These are phyloP conservation scores for Sphagnum tenellum DNA, from an alignment of 225 moss, liverwort and hornwort genomes.

Conservation along the genomic window DNA sequence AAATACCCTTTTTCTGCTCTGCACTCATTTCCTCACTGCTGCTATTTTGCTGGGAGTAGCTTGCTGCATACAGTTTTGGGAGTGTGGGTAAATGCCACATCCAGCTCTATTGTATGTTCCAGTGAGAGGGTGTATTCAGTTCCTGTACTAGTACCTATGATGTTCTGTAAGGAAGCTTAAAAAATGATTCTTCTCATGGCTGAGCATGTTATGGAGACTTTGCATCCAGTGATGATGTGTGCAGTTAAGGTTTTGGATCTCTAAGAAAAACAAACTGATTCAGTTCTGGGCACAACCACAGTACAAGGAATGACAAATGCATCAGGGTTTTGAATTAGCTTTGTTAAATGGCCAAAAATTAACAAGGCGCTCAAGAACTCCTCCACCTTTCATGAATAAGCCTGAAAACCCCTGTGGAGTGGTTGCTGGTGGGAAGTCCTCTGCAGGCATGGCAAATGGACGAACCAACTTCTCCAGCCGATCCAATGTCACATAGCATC, in stretches of 20 bases:
- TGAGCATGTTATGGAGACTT: neutral
- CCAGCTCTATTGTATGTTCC: too few relatives aligned
- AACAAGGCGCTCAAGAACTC: conserved; percentile 98
- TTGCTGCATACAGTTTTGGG: too few relatives aligned
- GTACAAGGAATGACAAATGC: neutral
- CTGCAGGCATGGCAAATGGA: conserved; percentile 98
- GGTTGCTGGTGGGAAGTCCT: conserved; percentile 95
- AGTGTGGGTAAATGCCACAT: too few relatives aligned
- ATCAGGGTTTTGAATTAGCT: conserved; percentile 2
- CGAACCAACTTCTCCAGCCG: conserved; percentile 90
- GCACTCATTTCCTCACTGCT: neutral
- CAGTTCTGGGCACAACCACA: conserved; percentile 8
- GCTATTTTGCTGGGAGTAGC: neutral
- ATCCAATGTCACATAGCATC: conserved; percentile 77
- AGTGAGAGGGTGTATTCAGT: too few relatives aligned
- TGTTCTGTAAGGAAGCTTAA: too few relatives aligned
- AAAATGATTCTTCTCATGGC: too few relatives aligned
- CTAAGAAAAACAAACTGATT: neutral
- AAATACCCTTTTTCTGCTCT: neutral
- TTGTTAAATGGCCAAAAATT: conserved; percentile 99
- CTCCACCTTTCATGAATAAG: conserved; percentile 99
- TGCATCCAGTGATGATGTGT: neutral
- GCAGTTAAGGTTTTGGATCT: neutral
- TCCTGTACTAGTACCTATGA: too few relatives aligned
- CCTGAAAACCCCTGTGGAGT: conserved; percentile 98